These are phyloP conservation scores for Penicillium thymicola DNA, from an alignment of 2,329 filamentous ascomycete genomes.

Conservation along the genomic window DNA sequence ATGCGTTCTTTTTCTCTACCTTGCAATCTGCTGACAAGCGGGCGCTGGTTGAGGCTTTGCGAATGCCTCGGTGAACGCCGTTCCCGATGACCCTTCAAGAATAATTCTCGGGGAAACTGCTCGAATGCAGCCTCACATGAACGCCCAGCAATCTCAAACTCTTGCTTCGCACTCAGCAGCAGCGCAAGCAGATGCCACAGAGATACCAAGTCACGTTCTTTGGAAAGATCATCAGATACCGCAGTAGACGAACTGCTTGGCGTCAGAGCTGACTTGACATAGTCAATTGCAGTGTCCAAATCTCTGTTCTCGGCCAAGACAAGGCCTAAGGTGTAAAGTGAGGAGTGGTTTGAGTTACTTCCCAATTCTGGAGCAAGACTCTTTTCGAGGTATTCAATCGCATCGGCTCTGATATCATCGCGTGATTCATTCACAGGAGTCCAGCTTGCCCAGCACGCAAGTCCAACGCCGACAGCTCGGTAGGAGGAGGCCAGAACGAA, in stretches of 20 bases:
- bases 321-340: slow-evolving; percentile 76
- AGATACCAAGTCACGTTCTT: slow-evolving; percentile 60
- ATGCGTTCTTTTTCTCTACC: slow-evolving; percentile 80
- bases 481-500: slow-evolving; percentile 67
- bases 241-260: slow-evolving; percentile 42
- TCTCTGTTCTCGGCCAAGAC: slow-evolving; percentile 86
- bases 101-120: slow-evolving; percentile 70
- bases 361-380: slow-evolving; percentile 67
- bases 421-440: slow-evolving; percentile 73
- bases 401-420: slow-evolving; percentile 70
- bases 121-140: slow-evolving; percentile 90
- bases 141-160: slow-evolving; percentile 73
- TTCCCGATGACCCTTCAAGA: slow-evolving; percentile 65
- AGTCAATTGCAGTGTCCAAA: slow-evolving; percentile 73
- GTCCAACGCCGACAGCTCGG: slow-evolving; percentile 78
- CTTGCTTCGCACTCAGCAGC: slow-evolving; percentile 79
- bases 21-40: slow-evolving; percentile 73
- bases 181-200: slow-evolving; percentile 90
- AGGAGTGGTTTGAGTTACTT: slow-evolving; percentile 66
- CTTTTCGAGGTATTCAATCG: slow-evolving; percentile 70
- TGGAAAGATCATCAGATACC: slow-evolving; percentile 30
- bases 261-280: slow-evolving; percentile 72
- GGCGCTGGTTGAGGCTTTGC: slow-evolving; percentile 39
- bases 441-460: slow-evolving; percentile 80
- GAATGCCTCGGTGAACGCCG: slow-evolving; percentile 35